Evolutionary conservation across 805 yeast species (phyloP), one percentile per base, ranked within the genome.

Genomic region (Candida lessepsii): DNA sequence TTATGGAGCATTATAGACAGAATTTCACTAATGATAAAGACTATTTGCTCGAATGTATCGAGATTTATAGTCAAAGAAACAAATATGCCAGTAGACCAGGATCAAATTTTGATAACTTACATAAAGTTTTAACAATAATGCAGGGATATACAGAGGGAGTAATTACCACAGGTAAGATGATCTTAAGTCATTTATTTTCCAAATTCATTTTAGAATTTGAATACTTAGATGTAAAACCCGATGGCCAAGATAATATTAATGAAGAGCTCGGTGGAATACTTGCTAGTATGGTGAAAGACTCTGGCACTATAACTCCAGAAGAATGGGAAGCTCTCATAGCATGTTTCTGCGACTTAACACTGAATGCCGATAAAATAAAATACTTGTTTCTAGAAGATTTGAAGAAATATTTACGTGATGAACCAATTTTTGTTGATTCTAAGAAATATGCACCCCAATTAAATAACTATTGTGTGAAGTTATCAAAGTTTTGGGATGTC

Each of bases 401-500:
- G 9, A 39, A 28, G 20, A 11, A 13, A 8, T 39, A 39, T n/a
- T 15, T 39, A 9, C 20, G 29, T 13, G 34, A 34, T 19, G 30
- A 33, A 14, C 24, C 37, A 4, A n/a, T 27, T 2, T 3, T 13
- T 7, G 13, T 23, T 9, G 32, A 35, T 27, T 8, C 14, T 9
- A 9, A 18, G 20, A 29, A 13, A 16, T 23, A 18, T 11, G n/a
- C 7, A 9, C 13, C 20, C 5, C 26, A 32, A 21, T 35, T 35
- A 20, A 35, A 40, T 14, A 29, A 24, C 14, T 35, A 29, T 21
- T 36, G 40, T 36, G 10, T 13, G 13, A 36, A 25, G 11, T 17
- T 16, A 6, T 37, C 47, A 6, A 40, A 32, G 17, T 30, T 30
- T 11, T 46, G 49, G 49, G 46, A 42, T 16, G 25, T 27, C 4